Evolutionary conservation across 2,329 filamentous ascomycete genomes (phyloP).

Genomic region (Gnomoniopsis sp.): DNA sequence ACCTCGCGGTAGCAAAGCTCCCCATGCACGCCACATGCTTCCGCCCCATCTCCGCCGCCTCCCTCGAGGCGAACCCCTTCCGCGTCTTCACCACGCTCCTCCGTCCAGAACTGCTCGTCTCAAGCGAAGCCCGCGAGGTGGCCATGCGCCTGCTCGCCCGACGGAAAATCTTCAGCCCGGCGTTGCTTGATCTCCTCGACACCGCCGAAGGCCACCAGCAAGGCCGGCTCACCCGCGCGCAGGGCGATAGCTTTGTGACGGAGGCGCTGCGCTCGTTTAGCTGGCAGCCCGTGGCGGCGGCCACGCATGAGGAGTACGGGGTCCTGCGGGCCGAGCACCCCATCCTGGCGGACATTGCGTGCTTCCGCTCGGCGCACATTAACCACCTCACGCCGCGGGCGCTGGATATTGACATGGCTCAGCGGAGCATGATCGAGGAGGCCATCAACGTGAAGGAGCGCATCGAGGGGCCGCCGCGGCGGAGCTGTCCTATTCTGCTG

Average conservation of each 20-base stretch:
- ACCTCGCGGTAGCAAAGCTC: slow-evolving; percentile 42
- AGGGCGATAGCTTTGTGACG: slow-evolving; percentile 35
- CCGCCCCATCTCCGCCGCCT: slow-evolving; percentile 32
- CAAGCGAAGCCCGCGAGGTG: slow-evolving; percentile 18
- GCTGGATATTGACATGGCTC: slow-evolving; percentile 43
- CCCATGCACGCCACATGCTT: slow-evolving; percentile 52
- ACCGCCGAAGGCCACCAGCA: slow-evolving; percentile 27
- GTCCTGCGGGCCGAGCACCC: slow-evolving; percentile 27
- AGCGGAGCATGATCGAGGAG: slow-evolving; percentile 37
- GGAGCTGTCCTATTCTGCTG: slow-evolving; percentile 43
- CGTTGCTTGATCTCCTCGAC: slow-evolving; percentile 35
- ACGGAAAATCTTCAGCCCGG: slow-evolving; percentile 38
- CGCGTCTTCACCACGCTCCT: slow-evolving; percentile 35
- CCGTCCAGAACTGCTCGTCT: slow-evolving; percentile 36
- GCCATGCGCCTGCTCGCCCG: slow-evolving; percentile 29
- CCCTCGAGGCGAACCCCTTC: slow-evolving; percentile 24
- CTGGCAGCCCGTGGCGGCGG: slow-evolving; percentile 34
- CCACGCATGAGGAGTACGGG: slow-evolving; percentile 33
- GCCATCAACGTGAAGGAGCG: slow-evolving; percentile 43
- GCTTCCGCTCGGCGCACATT: slow-evolving; percentile 40
- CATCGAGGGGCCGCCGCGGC: slow-evolving; percentile 48
- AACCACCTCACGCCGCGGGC: slow-evolving; percentile 52
- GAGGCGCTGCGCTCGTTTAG: slow-evolving; percentile 44
- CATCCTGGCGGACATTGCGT: slow-evolving; percentile 34
- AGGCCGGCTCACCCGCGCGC: slow-evolving; percentile 24